Conservation (phyloP, 139 green algal species). For the Chlorella vulgaris region DNA sequence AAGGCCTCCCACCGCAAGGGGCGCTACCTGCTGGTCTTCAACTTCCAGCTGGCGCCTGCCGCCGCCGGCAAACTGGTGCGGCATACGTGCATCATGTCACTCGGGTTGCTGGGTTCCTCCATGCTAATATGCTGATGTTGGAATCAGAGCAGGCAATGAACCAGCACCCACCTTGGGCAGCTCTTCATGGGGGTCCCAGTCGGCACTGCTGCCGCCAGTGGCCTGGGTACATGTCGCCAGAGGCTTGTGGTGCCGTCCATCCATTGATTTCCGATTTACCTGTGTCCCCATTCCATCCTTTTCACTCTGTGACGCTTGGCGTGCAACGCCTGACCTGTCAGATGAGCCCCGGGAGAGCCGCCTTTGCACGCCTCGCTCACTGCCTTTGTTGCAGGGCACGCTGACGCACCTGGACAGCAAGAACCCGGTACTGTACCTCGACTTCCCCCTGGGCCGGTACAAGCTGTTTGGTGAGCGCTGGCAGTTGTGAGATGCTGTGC, state of each 20-base stretch:
- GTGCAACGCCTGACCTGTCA: too few relatives aligned
- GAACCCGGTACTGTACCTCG: slow-evolving; percentile 88
- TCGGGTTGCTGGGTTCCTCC: background rate
- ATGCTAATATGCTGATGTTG: background rate
- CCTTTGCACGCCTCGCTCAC: too few relatives aligned
- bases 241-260: too few relatives aligned
- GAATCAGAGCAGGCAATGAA: too few relatives aligned
- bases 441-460: slow-evolving; percentile 79
- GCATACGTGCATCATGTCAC: background rate
- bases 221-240: too few relatives aligned
- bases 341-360: too few relatives aligned
- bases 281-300: too few relatives aligned
- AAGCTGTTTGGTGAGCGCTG: slow-evolving; percentile 73
- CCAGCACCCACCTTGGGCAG: too few relatives aligned
- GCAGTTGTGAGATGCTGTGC: background rate
- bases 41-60: slow-evolving; percentile 61
- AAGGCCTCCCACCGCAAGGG: slow-evolving; percentile 54
- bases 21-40: slow-evolving; percentile 73
- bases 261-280: too few relatives aligned
- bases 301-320: too few relatives aligned
- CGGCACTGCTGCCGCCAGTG: too few relatives aligned
- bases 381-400: slow-evolving; percentile 59
- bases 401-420: slow-evolving; percentile 79
- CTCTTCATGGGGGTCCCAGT: too few relatives aligned
- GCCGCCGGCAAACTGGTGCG: slow-evolving; percentile 64